Evolutionary conservation across 2,329 filamentous ascomycete species (phyloP).

Genomic region (Cercospora janseana): DNA sequence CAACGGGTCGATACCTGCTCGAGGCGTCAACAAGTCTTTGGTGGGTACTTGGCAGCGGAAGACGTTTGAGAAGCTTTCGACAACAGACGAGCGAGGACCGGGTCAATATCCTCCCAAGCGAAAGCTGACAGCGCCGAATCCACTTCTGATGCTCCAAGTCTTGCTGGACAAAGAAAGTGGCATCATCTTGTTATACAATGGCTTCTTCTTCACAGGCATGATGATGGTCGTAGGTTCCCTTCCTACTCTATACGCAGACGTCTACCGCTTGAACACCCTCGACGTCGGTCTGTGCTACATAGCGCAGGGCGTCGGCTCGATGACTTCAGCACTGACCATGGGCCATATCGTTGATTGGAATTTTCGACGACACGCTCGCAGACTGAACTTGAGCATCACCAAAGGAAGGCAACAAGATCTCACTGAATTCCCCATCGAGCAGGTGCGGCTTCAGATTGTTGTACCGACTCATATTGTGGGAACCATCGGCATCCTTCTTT

Average conservation of each 20-base stretch:
- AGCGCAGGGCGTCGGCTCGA: slow-evolving; percentile 42
- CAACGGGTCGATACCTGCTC: slow-evolving; percentile 36
- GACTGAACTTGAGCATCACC: slow-evolving; percentile 60
- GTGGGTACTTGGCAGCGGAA: slow-evolving; percentile 30
- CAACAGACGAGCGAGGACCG: slow-evolving; percentile 15
- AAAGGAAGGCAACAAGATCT: slow-evolving; percentile 57
- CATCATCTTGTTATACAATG: slow-evolving; percentile 33
- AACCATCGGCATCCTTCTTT: slow-evolving; percentile 39
- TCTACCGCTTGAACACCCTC: slow-evolving; percentile 36
- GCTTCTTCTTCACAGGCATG: slow-evolving; percentile 47
- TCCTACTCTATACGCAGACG: slow-evolving; percentile 42
- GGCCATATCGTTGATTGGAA: slow-evolving; percentile 69
- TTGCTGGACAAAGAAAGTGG: slow-evolving; percentile 33
- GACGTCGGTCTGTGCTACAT: slow-evolving; percentile 32
- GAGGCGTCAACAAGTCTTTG: slow-evolving; percentile 32
- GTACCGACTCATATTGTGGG: slow-evolving; percentile 40
- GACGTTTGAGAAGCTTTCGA: slow-evolving; percentile 12
- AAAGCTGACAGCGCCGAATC: slow-evolving; percentile 43
- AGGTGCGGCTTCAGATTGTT: slow-evolving; percentile 43
- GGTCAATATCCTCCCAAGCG: neutral
- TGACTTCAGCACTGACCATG: slow-evolving; percentile 41
- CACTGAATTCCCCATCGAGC: slow-evolving; percentile 53
- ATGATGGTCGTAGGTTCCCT: slow-evolving; percentile 49
- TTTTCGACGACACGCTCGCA: slow-evolving; percentile 65
- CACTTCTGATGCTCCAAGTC: slow-evolving; percentile 36